These are phyloP conservation scores for Phyllosticta citribraziliensis DNA, from an alignment of 2,329 filamentous ascomycete genomes.

Conservation along the genomic window DNA sequence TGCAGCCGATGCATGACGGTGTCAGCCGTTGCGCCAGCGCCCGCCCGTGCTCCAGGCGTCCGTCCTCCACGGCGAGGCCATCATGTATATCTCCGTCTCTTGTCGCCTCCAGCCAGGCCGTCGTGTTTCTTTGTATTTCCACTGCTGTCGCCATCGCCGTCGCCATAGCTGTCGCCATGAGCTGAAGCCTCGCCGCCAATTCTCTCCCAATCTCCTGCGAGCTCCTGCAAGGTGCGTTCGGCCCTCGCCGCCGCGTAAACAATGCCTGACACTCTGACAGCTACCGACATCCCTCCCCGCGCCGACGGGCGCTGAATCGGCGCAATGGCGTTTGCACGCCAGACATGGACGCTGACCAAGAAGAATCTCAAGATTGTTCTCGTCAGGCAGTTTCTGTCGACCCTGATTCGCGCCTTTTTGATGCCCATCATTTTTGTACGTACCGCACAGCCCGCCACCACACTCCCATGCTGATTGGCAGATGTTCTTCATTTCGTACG, in stretches of 20 bases:
- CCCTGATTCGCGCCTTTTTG: conserved; percentile 45
- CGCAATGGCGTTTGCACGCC: conserved; percentile 33
- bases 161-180: not conserved
- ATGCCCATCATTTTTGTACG: conserved; percentile 44
- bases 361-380: conserved; percentile 49
- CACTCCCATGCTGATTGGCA: conserved; percentile 7
- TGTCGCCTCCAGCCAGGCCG: not conserved
- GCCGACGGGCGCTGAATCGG: not conserved
- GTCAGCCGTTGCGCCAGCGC: not conserved
- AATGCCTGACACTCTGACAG: not conserved
- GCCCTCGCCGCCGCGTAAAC: not conserved
- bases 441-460: not conserved
- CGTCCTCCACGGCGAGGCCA: not conserved
- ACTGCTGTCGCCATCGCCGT: too few species aligned
- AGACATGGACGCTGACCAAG: conserved; percentile 47
- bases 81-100: not conserved
- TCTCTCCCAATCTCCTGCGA: not conserved
- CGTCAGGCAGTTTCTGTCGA: conserved; percentile 44
- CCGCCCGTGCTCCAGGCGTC: not conserved
- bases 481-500: conserved; percentile 50
- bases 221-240: not conserved
- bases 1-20: not conserved
- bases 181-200: not conserved
- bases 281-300: not conserved
- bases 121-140: not conserved